These are phyloP conservation scores for Phytophthora colocasiae DNA, from an alignment of 352 stramenopile species.

Conservation along the genomic window DNA sequence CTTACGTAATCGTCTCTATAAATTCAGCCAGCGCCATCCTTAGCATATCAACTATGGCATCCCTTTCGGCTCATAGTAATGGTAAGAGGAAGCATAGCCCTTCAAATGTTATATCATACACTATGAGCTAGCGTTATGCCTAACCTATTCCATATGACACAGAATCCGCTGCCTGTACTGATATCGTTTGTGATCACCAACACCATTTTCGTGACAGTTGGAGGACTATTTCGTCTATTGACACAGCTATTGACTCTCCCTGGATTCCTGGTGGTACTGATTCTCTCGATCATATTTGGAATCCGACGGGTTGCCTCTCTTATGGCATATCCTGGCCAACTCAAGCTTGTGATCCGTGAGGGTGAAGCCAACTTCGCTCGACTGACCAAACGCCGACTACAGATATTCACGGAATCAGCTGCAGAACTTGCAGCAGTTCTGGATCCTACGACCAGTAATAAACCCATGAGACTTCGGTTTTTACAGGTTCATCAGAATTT, in stretches of 20 bases:
- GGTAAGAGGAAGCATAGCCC: constrained; percentile 30
- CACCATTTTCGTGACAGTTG: constrained; percentile 63
- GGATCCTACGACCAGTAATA: constrained; percentile 25
- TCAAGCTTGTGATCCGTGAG: constrained; percentile 81
- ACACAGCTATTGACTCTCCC: constrained; percentile 54
- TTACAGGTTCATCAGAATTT: constrained; percentile 76
- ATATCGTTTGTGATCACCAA: constrained; percentile 63
- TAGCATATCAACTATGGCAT: constrained; percentile 78
- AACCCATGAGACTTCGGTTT: constrained; percentile 52
- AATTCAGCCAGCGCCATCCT: constrained; percentile 30
- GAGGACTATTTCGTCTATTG: constrained; percentile 63
- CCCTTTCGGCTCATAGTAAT: constrained; percentile 68
- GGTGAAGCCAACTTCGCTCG: constrained; percentile 80
- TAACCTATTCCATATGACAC: neutral
- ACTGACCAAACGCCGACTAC: constrained; percentile 71
- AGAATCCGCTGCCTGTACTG: constrained; percentile 72
- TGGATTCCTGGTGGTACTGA: constrained; percentile 61
- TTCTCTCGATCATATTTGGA: constrained; percentile 34
- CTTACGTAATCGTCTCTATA: constrained; percentile 5
- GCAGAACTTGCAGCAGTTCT: constrained; percentile 59
- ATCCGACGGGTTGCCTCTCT: constrained; percentile 63
- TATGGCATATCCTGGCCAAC: constrained; percentile 77
- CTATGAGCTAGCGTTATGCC: neutral
- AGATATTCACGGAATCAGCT: constrained; percentile 70
- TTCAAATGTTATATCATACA: constrained; percentile 6